Percentiles rank a stretch among this genome's conserved stretches.
Conservation (phyloP, 2,329 filamentous ascomycete genomes). For the Diaporthe destruens region DNA sequence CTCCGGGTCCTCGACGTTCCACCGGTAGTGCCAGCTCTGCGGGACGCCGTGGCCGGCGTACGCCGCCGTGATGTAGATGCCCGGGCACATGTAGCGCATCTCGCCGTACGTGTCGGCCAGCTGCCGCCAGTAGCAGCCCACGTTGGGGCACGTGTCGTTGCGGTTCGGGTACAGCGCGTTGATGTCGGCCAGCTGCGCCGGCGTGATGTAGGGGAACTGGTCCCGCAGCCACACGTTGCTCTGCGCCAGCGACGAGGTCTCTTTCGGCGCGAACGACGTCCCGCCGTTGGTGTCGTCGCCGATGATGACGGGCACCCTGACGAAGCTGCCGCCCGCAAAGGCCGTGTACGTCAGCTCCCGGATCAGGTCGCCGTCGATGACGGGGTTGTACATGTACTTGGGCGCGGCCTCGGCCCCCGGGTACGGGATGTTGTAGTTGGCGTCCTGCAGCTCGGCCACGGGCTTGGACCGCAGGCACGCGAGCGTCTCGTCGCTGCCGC, state of each 20-base stretch:
- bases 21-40: conserved; percentile 76
- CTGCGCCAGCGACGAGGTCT: conserved; percentile 59
- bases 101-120: conserved; percentile 72
- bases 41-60: conserved; percentile 51
- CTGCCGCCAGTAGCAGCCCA: conserved; percentile 70
- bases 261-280: conserved; percentile 68
- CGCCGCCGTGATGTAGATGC: conserved; percentile 64
- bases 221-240: conserved; percentile 68
- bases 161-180: conserved; percentile 68
- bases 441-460: conserved; percentile 55
- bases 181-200: conserved; percentile 63
- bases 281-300: conserved; percentile 75
- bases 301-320: conserved; percentile 37
- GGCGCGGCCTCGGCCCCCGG: conserved; percentile 54
- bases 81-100: conserved; percentile 74
- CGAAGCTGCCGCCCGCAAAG: conserved; percentile 50
- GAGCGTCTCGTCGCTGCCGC: conserved; percentile 51
- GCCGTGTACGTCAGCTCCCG: conserved; percentile 62
- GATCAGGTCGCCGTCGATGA: conserved; percentile 67
- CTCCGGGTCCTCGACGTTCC: conserved; percentile 72
- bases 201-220: conserved; percentile 69
- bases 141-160: conserved; percentile 59
- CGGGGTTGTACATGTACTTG: conserved; percentile 66
- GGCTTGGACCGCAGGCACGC: conserved; percentile 61
- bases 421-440: conserved; percentile 57